Evolutionary conservation across 116 monocot genomes (phyloP), one percentile per base, ranked within the genome.

Genomic region (Posidonia oceanica): DNA sequence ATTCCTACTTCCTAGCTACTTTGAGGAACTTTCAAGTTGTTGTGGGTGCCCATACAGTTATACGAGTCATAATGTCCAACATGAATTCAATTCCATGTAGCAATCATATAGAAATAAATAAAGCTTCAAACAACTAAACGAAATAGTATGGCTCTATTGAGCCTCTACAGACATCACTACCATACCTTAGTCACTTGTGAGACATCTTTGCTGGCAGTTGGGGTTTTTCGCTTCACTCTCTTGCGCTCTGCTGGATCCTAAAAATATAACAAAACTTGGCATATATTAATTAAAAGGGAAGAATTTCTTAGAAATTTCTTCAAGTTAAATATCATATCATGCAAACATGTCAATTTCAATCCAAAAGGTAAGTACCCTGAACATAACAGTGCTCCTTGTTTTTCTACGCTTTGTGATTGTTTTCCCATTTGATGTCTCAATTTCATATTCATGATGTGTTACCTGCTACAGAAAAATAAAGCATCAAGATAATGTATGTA

Each of bases 381-480:
- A 79, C 83, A 89, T 77, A 40, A 89, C 78, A 68, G 89, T 87
- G 76, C 83, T 90, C 71, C 80, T 92, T 55, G 93, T 83, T 77
- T 83, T 97, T 74, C 81, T 85, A 63, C 87, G 88, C 74, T 89
- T 97, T 72, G 83, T 92, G 23, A 86, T 75, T 69, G 91, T 84
- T 80, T 80, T 79, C 61, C 89, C 89, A 82, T 87, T 85, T 51
- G 83, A 76, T 54, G 84, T 87, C 75, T 97, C 89, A 71, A 93
- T 83, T 82, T 89, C 97, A 83, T 92, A 89, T 78, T 97, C 97
- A 85, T 85, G 92, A 54, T 75, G 89, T 66, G 87, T 89, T 63
- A 87, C 81, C 97, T 97, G 76, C 16, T 15, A 56, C 4, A 56
- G 29, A n/a, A 59, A 62, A 42, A 40, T 40, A 39, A 70, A 56